A percentile compares a stretch with the other conserved stretches of the same genome.
Evolutionary conservation across 768 basidiomycete species (phyloP).

Genomic region (Dioszegia crocea): DNA sequence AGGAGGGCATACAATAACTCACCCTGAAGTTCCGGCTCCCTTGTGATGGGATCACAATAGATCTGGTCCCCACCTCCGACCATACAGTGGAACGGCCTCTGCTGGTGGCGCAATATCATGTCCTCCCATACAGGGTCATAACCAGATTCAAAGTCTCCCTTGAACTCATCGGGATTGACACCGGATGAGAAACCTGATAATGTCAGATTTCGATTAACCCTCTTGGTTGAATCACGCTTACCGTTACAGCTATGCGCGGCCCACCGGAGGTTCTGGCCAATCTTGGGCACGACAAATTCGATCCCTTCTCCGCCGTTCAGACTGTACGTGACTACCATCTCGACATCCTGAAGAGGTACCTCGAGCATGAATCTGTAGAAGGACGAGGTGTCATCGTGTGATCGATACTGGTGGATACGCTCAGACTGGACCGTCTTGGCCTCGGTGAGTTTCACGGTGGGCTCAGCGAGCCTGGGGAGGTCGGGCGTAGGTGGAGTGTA

Average conservation of each 20-base stretch:
- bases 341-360: slow-evolving; percentile 65
- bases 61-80: slow-evolving; percentile 93
- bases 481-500: slow-evolving; percentile 4
- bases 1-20: neutral
- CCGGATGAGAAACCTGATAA: slow-evolving; percentile 57
- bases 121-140: slow-evolving; percentile 94
- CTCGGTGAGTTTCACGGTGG: neutral
- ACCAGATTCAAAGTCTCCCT: slow-evolving; percentile 65
- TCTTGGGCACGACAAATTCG: slow-evolving; percentile 77
- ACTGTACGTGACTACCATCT: slow-evolving; percentile 74
- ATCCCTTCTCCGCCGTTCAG: slow-evolving; percentile 75
- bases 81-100: slow-evolving; percentile 79
- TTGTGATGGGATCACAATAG: slow-evolving; percentile 64
- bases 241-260: slow-evolving; percentile 61
- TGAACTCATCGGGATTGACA: slow-evolving; percentile 80
- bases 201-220: neutral
- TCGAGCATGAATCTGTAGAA: slow-evolving; percentile 92
- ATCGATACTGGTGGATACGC: slow-evolving; percentile 35
- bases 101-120: slow-evolving; percentile 73
- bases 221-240: slow-evolving; percentile 10
- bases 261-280: slow-evolving; percentile 80
- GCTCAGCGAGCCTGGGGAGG: neutral
- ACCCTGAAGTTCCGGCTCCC: slow-evolving; percentile 57
- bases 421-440: slow-evolving; percentile 13
- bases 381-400: slow-evolving; percentile 64